These are phyloP conservation scores for Claviceps sp. DNA, from an alignment of 2,329 filamentous ascomycete species.

Conservation along the genomic window DNA sequence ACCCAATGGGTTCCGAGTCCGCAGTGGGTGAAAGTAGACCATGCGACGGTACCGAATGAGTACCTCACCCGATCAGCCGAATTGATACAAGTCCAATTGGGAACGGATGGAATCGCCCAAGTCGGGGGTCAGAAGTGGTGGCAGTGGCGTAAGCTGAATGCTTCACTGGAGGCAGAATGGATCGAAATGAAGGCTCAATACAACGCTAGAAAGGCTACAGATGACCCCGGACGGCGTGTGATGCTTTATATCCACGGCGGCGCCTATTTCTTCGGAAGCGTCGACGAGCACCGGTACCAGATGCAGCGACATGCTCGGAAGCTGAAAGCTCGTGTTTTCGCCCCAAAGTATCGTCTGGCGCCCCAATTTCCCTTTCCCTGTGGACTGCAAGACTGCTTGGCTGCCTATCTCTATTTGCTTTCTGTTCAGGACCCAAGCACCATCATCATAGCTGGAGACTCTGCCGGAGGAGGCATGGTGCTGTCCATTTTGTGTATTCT, in stretches of 20 bases:
- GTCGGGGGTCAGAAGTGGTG: constrained; percentile 81
- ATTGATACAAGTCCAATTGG: constrained; percentile 60
- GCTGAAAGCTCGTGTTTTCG: constrained; percentile 78
- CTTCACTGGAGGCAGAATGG: constrained; percentile 71
- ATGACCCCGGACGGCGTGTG: constrained; percentile 52
- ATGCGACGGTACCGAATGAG: constrained; percentile 50
- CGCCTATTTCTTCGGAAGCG: constrained; percentile 88
- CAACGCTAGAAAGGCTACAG: constrained; percentile 50
- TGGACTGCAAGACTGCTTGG: constrained; percentile 77
- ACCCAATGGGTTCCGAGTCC: constrained; percentile 83
- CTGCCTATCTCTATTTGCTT: constrained; percentile 74
- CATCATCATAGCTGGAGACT: constrained; percentile 83
- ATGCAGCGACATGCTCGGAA: constrained; percentile 93
- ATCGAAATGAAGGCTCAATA: constrained; percentile 80
- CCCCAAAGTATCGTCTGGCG: constrained; percentile 73
- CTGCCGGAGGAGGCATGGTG: constrained; percentile 85
- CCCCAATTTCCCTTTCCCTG: constrained; percentile 96
- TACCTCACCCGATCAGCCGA: constrained; percentile 53
- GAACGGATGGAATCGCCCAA: constrained; percentile 55
- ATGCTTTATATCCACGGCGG: constrained; percentile 94
- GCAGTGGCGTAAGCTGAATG: constrained; percentile 65
- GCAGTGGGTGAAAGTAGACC: constrained; percentile 71
- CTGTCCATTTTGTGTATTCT: constrained; percentile 66
- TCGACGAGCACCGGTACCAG: constrained; percentile 96
- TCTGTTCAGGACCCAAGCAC: constrained; percentile 63